Evolutionary conservation across 768 basidiomycete species (phyloP).

Genomic region (Lanmaoa pseudosensibilis): DNA sequence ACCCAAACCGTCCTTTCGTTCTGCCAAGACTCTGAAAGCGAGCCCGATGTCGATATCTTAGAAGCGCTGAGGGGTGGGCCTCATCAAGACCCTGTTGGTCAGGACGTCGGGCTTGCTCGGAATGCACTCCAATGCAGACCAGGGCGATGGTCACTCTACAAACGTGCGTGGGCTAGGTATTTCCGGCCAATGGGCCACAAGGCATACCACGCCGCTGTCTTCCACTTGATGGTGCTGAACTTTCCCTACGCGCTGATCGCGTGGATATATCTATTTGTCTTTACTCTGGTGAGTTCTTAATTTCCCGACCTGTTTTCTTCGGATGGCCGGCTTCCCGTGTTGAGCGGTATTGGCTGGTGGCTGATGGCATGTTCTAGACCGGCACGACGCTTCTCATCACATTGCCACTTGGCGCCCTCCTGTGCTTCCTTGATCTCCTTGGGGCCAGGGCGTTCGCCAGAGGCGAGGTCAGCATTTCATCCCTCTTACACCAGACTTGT

Average conservation of each 20-base stretch:
- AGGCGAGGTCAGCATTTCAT: conserved; percentile 53
- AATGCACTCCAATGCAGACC: neutral
- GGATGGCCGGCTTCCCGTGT: neutral
- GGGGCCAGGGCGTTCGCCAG: conserved; percentile 71
- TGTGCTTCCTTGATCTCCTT: conserved; percentile 76
- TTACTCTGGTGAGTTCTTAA: conserved; percentile 63
- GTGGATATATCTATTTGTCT: conserved; percentile 79
- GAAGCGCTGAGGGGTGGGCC: conserved; percentile 24
- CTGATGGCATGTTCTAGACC: conserved; percentile 43
- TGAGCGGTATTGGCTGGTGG: conserved; percentile 13
- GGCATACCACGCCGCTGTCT: conserved; percentile 63
- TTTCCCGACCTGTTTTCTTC: neutral
- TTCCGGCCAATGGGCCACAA: conserved; percentile 58
- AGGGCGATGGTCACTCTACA: conserved; percentile 7
- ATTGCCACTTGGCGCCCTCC: conserved; percentile 70
- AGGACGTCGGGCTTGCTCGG: neutral
- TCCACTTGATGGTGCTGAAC: conserved; percentile 73
- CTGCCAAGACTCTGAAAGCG: conserved; percentile 54
- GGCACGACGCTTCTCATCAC: conserved; percentile 81
- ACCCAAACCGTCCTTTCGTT: conserved; percentile 69
- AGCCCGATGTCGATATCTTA: conserved; percentile 38
- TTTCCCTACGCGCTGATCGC: conserved; percentile 77
- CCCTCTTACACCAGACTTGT: neutral
- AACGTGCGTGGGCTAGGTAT: conserved; percentile 51
- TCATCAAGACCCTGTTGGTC: conserved; percentile 16